phyloP scores from a whole-genome alignment of 1,139 yeast species.

The Hemisphaericaspora xylanilytica region DNA sequence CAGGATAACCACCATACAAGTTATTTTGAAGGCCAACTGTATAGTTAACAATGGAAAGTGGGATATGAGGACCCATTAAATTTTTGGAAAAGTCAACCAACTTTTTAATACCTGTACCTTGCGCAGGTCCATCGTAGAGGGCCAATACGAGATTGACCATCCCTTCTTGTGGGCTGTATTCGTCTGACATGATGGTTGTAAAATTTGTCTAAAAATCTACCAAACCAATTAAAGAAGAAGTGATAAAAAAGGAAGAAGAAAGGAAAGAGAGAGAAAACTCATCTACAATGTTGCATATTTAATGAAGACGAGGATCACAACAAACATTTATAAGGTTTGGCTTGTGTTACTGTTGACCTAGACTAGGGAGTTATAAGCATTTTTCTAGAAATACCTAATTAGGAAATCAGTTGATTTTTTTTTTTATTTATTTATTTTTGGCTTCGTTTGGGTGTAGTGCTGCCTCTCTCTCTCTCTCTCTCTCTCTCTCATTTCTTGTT shows the following conservation, averaged over 20 bases:
- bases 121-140: constrained; percentile 18
- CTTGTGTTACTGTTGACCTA: neutral
- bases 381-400: constrained; percentile 4
- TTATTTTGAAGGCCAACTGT: constrained; percentile 21
- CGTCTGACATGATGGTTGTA: constrained; percentile 7
- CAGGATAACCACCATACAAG: constrained; percentile 39
- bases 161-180: constrained; percentile 22
- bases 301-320: neutral
- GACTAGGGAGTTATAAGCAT: neutral
- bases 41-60: constrained; percentile 22
- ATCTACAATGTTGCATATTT: neutral
- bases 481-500: neutral
- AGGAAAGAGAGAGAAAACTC: neutral
- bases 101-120: constrained; percentile 24
- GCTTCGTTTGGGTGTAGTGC: no score
- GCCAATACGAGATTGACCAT: constrained; percentile 17
- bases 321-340: constrained; percentile 1
- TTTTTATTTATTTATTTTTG: neutral
- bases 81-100: constrained; percentile 20
- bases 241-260: neutral
- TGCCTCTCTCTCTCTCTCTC: neutral
- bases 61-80: constrained; percentile 23
- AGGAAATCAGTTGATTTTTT: constrained; percentile 4
- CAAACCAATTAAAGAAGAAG: neutral
- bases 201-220: neutral